Evolutionary conservation across 176 grass and related monocot species (phyloP).

Genomic region (Hordeum marinum): DNA sequence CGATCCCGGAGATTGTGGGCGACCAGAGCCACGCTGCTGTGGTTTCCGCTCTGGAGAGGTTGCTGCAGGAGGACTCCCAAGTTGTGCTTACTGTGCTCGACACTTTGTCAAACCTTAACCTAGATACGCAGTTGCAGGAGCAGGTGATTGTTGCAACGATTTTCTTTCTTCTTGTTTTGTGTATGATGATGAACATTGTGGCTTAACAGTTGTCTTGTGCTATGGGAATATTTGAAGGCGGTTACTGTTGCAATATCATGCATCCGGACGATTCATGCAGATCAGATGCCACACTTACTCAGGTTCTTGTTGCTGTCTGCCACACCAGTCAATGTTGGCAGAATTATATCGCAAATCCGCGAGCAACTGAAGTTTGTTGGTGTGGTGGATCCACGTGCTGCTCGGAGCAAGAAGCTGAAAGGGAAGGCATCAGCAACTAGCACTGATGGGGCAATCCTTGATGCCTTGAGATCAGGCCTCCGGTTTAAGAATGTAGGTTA

Average conservation of each 20-base stretch:
- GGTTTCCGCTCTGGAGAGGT: slow-evolving; percentile 50
- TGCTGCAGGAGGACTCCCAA: slow-evolving; percentile 82
- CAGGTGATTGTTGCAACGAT: slow-evolving; percentile 38
- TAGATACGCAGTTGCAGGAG: slow-evolving; percentile 67
- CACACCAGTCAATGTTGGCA: slow-evolving; percentile 58
- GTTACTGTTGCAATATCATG: slow-evolving; percentile 85
- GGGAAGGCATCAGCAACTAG: slow-evolving; percentile 54
- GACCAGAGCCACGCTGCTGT: slow-evolving; percentile 62
- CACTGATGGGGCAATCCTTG: slow-evolving; percentile 67
- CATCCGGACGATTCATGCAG: slow-evolving; percentile 62
- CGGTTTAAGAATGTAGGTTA: slow-evolving; percentile 74
- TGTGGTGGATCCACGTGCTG: slow-evolving; percentile 43
- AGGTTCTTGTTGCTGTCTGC: slow-evolving; percentile 78
- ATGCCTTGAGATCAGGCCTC: slow-evolving; percentile 71
- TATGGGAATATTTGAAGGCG: slow-evolving; percentile 51
- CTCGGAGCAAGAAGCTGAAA: slow-evolving; percentile 78
- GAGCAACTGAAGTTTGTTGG: slow-evolving; percentile 77
- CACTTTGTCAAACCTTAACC: slow-evolving; percentile 70
- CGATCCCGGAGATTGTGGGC: slow-evolving; percentile 81
- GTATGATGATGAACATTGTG: slow-evolving; percentile 9
- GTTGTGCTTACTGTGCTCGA: slow-evolving; percentile 71
- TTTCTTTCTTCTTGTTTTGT: slow-evolving; percentile 9
- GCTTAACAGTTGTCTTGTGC: neutral
- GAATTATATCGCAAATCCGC: slow-evolving; percentile 82
- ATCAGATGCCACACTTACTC: slow-evolving; percentile 84